Evolutionary conservation across 176 grass and related monocot genomes (phyloP).

Genomic region (Triticum monococcum): DNA sequence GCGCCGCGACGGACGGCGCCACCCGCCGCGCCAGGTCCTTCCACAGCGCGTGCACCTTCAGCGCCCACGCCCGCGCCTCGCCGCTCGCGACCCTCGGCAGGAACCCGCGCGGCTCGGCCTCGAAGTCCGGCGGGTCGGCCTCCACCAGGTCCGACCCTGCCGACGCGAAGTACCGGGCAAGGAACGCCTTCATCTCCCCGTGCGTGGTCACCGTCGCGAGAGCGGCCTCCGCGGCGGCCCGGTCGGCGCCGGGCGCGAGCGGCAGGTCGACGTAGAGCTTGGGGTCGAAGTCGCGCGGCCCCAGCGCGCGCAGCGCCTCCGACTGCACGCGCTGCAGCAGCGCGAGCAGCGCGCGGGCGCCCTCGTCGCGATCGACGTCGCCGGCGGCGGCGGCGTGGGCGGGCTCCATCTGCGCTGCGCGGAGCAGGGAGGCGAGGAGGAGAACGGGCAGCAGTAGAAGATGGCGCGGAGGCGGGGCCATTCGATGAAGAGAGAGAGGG

Average conservation of each 20-base stretch:
- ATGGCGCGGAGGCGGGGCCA: background rate
- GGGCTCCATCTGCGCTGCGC: background rate
- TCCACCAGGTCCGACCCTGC: conserved; percentile 71
- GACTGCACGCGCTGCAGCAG: conserved; percentile 84
- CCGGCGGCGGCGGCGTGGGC: background rate
- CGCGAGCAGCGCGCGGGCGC: conserved; percentile 37
- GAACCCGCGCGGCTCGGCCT: conserved; percentile 60
- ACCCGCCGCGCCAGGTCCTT: conserved; percentile 52
- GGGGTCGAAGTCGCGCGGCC: conserved; percentile 64
- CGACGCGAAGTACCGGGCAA: conserved; percentile 43
- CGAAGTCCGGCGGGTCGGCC: conserved; percentile 54
- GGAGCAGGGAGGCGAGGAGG: background rate
- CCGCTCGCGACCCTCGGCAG: conserved; percentile 56
- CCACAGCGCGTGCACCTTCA: conserved; percentile 92
- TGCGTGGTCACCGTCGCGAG: conserved; percentile 43
- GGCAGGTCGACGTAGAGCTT: conserved; percentile 93
- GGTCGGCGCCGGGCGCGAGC: conserved; percentile 43
- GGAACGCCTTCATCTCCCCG: conserved; percentile 36
- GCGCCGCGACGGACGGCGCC: conserved; percentile 30
- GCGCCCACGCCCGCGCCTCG: conserved; percentile 72
- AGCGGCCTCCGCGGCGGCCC: conserved; percentile 34
- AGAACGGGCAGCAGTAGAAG: background rate
- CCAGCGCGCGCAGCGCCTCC: conserved; percentile 49
- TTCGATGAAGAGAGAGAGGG: background rate
- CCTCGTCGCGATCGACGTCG: background rate